A percentile compares a stretch with the other conserved stretches of the same genome.
These are phyloP conservation scores for Chrysoporthe cubensis DNA, from an alignment of 2,329 filamentous ascomycete species.

Conservation along the genomic window DNA sequence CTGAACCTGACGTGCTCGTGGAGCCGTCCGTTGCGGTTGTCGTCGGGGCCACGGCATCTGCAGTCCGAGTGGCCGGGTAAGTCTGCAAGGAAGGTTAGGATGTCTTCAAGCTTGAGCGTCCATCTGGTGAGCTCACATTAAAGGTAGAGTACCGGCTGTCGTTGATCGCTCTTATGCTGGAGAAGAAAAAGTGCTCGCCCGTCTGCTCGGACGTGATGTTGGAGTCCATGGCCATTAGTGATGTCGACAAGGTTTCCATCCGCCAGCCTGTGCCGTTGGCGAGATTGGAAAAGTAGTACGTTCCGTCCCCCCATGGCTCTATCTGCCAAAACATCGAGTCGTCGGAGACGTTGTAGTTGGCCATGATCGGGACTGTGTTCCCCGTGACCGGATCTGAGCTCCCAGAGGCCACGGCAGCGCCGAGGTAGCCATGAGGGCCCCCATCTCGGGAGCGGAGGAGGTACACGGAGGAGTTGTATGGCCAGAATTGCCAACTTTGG, in stretches of 20 bases:
- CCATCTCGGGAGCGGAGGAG: constrained; percentile 17
- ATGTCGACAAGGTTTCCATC: not conserved
- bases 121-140: not conserved
- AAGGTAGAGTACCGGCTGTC: constrained; percentile 5
- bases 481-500: constrained; percentile 22
- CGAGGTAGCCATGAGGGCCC: constrained; percentile 16
- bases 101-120: not conserved
- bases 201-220: constrained; percentile 10
- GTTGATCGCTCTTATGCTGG: constrained; percentile 14
- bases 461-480: constrained; percentile 21
- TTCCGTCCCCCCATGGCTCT: constrained; percentile 16
- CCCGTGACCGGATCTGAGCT: not conserved
- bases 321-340: constrained; percentile 23
- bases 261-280: constrained; percentile 20
- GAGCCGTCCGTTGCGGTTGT: not conserved
- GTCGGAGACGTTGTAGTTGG: constrained; percentile 13
- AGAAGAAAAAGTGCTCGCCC: constrained; percentile 20
- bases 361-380: constrained; percentile 7
- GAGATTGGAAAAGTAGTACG: constrained; percentile 18
- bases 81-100: not conserved
- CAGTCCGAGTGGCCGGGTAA: constrained; percentile 13
- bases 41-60: not conserved
- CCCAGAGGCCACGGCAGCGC: not conserved
- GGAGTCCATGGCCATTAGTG: constrained; percentile 14
- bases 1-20: not conserved